These are phyloP conservation scores for Rubus parviflorus DNA, from an alignment of 306 rosid species.

Conservation along the genomic window DNA sequence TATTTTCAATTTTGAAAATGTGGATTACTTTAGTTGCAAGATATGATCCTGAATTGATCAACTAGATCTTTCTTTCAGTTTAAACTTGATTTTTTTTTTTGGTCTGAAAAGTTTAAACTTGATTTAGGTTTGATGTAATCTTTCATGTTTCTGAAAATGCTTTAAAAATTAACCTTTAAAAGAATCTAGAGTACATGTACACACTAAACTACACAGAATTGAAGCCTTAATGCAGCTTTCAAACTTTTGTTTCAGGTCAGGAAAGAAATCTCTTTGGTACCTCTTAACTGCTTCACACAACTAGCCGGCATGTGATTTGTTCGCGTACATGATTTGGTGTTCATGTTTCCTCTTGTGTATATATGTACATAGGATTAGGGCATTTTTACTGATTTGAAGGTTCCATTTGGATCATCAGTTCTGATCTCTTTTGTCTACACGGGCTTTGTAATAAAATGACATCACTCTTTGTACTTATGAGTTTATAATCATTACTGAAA, in stretches of 20 bases:
- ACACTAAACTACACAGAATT: background rate
- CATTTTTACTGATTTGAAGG: background rate
- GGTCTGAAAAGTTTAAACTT: background rate
- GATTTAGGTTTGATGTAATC: background rate
- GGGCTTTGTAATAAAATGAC: background rate
- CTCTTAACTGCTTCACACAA: background rate
- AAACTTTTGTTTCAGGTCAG: constrained; percentile 16
- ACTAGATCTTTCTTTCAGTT: background rate
- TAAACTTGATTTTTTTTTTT: background rate
- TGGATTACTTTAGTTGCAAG: background rate
- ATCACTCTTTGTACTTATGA: background rate
- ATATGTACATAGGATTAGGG: background rate
- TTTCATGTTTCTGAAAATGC: background rate
- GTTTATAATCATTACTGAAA: too few species aligned
- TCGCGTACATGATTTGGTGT: background rate
- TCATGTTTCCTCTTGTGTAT: background rate
- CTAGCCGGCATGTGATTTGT: background rate
- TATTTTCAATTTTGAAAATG: background rate
- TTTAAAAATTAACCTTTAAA: background rate
- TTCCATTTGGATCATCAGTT: background rate
- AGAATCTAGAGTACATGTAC: background rate
- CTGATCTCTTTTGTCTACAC: background rate
- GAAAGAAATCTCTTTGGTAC: background rate
- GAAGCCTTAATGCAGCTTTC: background rate
- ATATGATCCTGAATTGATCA: background rate